phyloP scores from a whole-genome alignment of 2,329 filamentous ascomycete species.

The Grosmannia clavigera region DNA sequence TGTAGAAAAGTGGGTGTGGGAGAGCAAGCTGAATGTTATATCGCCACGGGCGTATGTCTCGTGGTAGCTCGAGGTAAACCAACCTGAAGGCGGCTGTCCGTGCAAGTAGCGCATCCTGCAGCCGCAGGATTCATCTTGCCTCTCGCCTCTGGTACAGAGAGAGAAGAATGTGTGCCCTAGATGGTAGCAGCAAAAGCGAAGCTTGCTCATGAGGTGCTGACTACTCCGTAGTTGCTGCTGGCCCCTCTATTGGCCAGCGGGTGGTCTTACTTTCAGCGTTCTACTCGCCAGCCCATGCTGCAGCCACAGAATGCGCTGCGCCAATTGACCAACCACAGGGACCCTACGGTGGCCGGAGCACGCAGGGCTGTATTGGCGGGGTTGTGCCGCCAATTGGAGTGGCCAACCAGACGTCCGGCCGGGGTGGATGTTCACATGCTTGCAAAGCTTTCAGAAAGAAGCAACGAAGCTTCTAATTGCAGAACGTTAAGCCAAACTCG shows the following conservation, averaged over 20 bases:
- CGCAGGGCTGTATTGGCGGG: neutral
- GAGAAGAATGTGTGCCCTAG: neutral
- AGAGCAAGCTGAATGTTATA: neutral
- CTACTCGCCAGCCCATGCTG: neutral
- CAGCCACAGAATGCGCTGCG: neutral
- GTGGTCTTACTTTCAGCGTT: neutral
- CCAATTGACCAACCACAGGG: neutral
- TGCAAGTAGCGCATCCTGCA: neutral
- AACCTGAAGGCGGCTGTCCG: neutral
- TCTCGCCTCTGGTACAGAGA: neutral
- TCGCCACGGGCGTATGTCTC: neutral
- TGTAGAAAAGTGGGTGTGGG: constrained; percentile 3
- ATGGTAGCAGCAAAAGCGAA: neutral
- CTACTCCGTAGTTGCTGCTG: neutral
- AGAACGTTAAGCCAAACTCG: too few species aligned
- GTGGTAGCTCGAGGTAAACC: neutral
- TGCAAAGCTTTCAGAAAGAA: neutral
- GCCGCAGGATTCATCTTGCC: neutral
- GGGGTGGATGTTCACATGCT: neutral
- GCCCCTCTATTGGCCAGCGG: neutral
- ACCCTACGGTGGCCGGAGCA: neutral
- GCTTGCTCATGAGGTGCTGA: neutral
- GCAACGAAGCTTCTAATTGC: neutral
- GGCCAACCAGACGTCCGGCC: neutral
- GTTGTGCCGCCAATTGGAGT: neutral